Percentiles rank a stretch among this genome's conserved stretches.
Conservation (phyloP, 139 green algal species). For the Auxenochlorella pyrenoidosa region DNA sequence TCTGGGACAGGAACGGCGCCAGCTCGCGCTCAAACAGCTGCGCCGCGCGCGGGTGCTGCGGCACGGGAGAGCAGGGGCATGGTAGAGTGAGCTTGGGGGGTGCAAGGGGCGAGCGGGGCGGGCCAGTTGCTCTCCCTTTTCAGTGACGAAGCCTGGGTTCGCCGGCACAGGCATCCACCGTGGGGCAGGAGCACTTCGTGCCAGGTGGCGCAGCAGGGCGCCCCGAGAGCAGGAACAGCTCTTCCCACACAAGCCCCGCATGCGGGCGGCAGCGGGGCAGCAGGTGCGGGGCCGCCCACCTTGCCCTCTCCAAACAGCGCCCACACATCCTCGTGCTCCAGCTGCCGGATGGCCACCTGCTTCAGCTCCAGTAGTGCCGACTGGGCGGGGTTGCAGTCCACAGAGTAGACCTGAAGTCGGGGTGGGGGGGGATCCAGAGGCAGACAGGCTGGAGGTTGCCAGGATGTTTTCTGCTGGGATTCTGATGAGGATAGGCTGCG, state of each 20-base stretch:
- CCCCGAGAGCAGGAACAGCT: too few species aligned
- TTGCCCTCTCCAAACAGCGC: conserved; percentile 84
- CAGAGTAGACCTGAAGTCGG: conserved; percentile 79
- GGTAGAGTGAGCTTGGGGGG: not conserved
- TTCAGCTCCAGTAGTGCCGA: conserved; percentile 97
- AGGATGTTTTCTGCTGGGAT: too few species aligned
- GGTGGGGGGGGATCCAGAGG: not conserved
- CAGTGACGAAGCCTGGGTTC: too few species aligned
- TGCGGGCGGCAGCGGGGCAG: not conserved
- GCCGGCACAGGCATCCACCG: too few species aligned
- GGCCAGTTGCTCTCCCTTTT: too few species aligned
- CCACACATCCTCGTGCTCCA: conserved; percentile 95
- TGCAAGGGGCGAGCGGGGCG: too few species aligned
- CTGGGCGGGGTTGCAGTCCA: conserved; percentile 99
- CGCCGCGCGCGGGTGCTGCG: conserved; percentile 79
- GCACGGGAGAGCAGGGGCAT: too few species aligned
- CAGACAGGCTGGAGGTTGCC: not conserved
- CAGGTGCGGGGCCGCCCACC: not conserved
- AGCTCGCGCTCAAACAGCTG: conserved; percentile 88
- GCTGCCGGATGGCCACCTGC: conserved; percentile 77
- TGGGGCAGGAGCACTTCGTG: too few species aligned
- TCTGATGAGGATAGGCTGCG: not conserved
- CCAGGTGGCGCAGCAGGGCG: too few species aligned
- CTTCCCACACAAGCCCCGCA: too few species aligned
- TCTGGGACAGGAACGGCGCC: conserved; percentile 92